Evolutionary conservation across 495 filamentous ascomycete genomes (phyloP), one percentile per base, ranked within the genome.

Genomic region (Aspergillus nanangensis): DNA sequence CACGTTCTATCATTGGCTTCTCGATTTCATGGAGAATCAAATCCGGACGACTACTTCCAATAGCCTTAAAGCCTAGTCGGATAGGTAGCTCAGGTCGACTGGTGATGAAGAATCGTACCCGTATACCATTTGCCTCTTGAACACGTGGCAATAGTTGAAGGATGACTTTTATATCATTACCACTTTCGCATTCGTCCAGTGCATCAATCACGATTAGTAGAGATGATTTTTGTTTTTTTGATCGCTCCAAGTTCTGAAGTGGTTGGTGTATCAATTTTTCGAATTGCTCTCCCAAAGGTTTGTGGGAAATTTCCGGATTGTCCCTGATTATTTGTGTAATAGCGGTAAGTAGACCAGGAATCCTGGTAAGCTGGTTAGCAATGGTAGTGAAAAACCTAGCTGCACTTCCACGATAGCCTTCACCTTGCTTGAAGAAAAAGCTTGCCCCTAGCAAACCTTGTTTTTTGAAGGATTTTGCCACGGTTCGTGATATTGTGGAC

Each of bases 111-210:
- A 68, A 8, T 0, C 57, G 45, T 1, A 68, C 31, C 4, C 44
- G 15, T 8, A 61, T 17, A 0, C 21, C 47, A 8, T 13, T 42
- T 19, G 51, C 2, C 13, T 46, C 15, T 36, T 50, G 14, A 10
- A 58, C 9, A 43, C 42, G 46, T 13, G 53, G 43, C 1, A 76
- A 52, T 1, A 76, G 52, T 25, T 53, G 47, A 24, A 80, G 62
- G 19, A 80, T 61, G 5, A 47, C 23, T 41, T 44, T 48, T 3
- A 71, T 57, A 44, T 74, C 65, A n/a, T 67, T 36, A 3, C 75
- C 71, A 3, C 49, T n/a, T 0, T 70, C 74, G 45, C 75, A 79
- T 48, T 78, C 75, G 47, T 77, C 75, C 14, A 80, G 56, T 31
- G 75, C 76, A 55, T 80, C 75, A 41, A 80, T 53, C 8, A 76